Percentiles rank a stretch among this genome's conserved stretches.
These are phyloP conservation scores for Scutellaria minor DNA, from an alignment of 257 asterid species.

Conservation along the genomic window DNA sequence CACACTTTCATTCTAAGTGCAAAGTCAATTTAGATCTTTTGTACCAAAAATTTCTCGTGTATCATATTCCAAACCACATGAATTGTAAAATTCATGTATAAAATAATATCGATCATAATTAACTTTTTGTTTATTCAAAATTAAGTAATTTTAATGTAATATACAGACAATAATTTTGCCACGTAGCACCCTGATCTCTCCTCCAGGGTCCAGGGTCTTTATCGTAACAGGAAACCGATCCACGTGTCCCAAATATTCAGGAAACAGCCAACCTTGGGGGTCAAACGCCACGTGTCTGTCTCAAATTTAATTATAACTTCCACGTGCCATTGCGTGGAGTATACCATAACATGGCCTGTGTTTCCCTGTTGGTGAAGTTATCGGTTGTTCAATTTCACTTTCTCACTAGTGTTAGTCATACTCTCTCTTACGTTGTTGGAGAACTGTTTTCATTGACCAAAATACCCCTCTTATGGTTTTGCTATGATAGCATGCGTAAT, in stretches of 20 bases:
- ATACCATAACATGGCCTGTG: not conserved
- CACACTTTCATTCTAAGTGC: too few relatives aligned
- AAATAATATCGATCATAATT: too few relatives aligned
- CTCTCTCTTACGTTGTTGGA: not conserved
- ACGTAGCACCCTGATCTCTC: not conserved
- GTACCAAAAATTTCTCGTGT: too few relatives aligned
- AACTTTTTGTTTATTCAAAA: too few relatives aligned
- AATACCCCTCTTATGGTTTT: not conserved
- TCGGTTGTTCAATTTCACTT: too few relatives aligned
- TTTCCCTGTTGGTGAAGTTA: conserved; percentile 14
- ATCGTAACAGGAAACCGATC: not conserved
- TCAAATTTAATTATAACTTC: not conserved
- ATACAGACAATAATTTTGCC: not conserved
- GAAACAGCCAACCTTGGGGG: conserved; percentile 10
- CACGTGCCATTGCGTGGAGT: conserved; percentile 36
- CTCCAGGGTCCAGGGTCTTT: not conserved
- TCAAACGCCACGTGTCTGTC: conserved; percentile 35
- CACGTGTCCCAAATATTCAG: conserved; percentile 22
- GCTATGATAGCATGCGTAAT: too few relatives aligned
- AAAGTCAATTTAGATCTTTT: too few relatives aligned
- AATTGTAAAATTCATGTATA: too few relatives aligned
- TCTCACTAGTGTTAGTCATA: too few relatives aligned
- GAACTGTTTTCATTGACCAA: not conserved
- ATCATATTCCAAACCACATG: too few relatives aligned
- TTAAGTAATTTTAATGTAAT: too few relatives aligned